These are phyloP conservation scores for Ceratobasidium sp. DNA, from an alignment of 1,284 basidiomycete genomes.

Conservation along the genomic window DNA sequence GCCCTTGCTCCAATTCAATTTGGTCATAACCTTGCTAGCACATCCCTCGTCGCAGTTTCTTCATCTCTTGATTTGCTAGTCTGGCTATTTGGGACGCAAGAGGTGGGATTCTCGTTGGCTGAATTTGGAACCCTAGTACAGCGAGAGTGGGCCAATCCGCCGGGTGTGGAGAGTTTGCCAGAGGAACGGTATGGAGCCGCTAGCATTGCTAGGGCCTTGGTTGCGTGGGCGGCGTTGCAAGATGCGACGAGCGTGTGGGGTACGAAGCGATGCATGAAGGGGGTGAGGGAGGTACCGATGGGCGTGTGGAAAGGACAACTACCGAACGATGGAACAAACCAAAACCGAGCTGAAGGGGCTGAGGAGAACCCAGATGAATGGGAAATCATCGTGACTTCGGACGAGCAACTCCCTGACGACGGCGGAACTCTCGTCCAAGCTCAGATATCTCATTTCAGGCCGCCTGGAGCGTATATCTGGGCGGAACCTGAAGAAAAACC, in stretches of 20 bases:
- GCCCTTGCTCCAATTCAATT: conserved; percentile 76
- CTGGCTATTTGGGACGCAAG: conserved; percentile 72
- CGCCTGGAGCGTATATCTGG: conserved; percentile 32
- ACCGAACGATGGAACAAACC: background rate
- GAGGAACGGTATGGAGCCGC: conserved; percentile 69
- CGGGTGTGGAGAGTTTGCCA: conserved; percentile 65
- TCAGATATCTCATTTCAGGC: conserved; percentile 44
- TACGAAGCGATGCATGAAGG: conserved; percentile 71
- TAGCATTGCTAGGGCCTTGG: conserved; percentile 71
- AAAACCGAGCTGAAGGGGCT: conserved; percentile 26
- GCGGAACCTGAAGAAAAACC: conserved; percentile 29
- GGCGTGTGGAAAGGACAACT: conserved; percentile 51
- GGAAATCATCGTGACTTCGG: conserved; percentile 46
- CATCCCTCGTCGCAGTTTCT: conserved; percentile 75
- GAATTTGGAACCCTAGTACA: conserved; percentile 79
- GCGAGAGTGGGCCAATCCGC: conserved; percentile 73
- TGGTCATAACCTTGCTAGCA: conserved; percentile 78
- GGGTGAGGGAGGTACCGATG: conserved; percentile 72
- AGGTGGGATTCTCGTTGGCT: conserved; percentile 72
- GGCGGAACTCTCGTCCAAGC: conserved; percentile 48
- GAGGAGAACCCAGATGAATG: conserved; percentile 49
- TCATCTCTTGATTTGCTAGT: conserved; percentile 77
- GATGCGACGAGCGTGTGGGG: conserved; percentile 81
- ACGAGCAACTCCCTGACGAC: conserved; percentile 45
- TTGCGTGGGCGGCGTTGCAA: conserved; percentile 80